phyloP scores from a whole-genome alignment of 192 early-diverging fungal genomes.

The Mortierella hygrophila region DNA sequence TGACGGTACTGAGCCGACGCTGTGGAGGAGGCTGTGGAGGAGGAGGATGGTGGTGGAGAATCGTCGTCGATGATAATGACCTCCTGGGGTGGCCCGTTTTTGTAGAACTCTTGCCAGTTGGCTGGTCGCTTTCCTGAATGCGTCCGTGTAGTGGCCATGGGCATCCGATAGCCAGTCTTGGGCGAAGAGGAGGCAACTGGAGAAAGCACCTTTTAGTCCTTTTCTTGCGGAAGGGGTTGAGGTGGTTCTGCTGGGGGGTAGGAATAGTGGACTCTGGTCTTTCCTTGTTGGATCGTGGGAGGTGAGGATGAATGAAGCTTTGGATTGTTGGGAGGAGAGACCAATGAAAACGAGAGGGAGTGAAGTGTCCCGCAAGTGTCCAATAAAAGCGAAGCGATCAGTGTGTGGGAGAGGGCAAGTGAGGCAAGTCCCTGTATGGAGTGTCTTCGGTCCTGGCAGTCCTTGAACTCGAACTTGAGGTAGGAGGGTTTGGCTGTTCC shows the following conservation, averaged over 20 bases:
- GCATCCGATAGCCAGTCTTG: slow-evolving; percentile 14
- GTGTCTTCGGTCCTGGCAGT: neutral
- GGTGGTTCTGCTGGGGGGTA: neutral
- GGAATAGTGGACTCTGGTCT: neutral
- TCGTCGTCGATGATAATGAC: slow-evolving; percentile 58
- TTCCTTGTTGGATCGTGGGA: neutral
- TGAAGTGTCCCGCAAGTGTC: neutral
- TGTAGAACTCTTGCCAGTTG: slow-evolving; percentile 50
- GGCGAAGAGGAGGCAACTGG: neutral
- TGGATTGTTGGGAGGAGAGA: neutral
- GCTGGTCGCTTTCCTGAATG: slow-evolving; percentile 30
- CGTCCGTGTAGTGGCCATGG: slow-evolving; percentile 26
- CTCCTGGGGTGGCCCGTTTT: slow-evolving; percentile 50
- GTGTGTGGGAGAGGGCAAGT: neutral
- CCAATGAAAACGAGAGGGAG: neutral
- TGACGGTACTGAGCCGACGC: slow-evolving; percentile 13
- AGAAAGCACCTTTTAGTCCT: slow-evolving; percentile 14
- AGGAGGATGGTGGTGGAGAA: slow-evolving; percentile 43
- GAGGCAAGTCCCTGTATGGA: neutral
- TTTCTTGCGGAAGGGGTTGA: neutral
- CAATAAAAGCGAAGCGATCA: neutral
- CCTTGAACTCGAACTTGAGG: neutral
- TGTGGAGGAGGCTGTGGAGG: slow-evolving; percentile 22
- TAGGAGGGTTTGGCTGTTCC: neutral
- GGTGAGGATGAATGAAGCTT: neutral